Percentiles rank a stretch among this genome's conserved stretches.
Conservation (phyloP, 768 basidiomycete genomes). For the Psilocybe cubensis region DNA sequence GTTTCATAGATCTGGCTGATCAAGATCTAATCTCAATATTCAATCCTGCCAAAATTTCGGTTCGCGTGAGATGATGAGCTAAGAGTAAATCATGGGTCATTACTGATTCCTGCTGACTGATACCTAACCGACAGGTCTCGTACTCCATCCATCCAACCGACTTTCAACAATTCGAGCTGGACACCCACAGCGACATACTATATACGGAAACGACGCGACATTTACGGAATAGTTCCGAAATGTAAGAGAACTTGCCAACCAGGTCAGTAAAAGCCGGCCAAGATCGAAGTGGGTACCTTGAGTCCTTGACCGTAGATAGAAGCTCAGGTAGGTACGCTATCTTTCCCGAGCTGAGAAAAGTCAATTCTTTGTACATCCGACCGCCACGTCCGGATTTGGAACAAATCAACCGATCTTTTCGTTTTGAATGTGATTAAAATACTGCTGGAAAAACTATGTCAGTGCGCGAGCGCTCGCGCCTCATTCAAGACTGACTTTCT, state of each 20-base stretch:
- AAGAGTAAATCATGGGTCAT: neutral
- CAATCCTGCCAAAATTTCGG: neutral
- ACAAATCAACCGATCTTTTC: too few species aligned
- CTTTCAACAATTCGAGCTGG: neutral
- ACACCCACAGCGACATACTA: neutral
- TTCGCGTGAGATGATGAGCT: neutral
- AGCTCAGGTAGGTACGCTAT: neutral
- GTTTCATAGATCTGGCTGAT: neutral
- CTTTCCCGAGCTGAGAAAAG: neutral
- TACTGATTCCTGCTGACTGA: neutral
- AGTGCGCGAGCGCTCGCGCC: neutral
- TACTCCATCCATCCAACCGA: neutral
- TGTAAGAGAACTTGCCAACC: neutral
- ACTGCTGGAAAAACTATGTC: neutral
- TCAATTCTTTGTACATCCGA: neutral
- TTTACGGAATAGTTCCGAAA: neutral
- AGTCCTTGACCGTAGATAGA: neutral
- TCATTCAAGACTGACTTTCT: neutral
- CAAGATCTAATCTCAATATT: slow-evolving; percentile 7
- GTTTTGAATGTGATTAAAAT: neutral
- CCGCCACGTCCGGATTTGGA: neutral
- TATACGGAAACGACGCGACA: neutral
- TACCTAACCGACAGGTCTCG: neutral
- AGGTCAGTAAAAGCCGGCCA: neutral
- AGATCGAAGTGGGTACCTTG: neutral